phyloP scores from a whole-genome alignment of 192 early-diverging fungal species.

The Coemansia sp. region DNA sequence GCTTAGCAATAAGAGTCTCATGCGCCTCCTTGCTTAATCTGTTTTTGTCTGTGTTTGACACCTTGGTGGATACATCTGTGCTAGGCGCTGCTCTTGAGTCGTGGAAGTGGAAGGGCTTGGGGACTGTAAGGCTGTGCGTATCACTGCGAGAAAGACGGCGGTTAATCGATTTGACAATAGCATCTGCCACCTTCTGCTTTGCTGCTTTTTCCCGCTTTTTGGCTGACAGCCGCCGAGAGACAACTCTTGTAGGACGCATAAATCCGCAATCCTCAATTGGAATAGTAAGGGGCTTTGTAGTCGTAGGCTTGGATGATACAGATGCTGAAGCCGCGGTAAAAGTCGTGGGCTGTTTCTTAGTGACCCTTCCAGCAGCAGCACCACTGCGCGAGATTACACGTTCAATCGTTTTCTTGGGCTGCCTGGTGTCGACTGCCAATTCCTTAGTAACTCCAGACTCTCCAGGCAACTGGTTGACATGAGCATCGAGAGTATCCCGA shows the following conservation, averaged over 20 bases:
- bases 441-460: no score
- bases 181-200: constrained; percentile 24
- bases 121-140: constrained; percentile 21
- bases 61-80: background rate
- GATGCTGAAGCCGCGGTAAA: background rate
- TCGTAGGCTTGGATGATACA: background rate
- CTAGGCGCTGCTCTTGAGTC: no score
- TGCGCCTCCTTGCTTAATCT: constrained; percentile 20
- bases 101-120: constrained; percentile 43
- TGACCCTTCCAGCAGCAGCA: background rate
- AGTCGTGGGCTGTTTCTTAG: background rate
- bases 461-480: no score
- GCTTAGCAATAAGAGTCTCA: constrained; percentile 13
- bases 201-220: constrained; percentile 43
- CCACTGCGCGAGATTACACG: background rate
- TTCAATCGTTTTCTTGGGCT: background rate
- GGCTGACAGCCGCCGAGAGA: constrained; percentile 19
- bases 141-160: constrained; percentile 11
- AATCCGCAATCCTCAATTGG: constrained; percentile 35
- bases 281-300: constrained; percentile 15
- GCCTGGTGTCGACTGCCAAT: no score
- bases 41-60: constrained; percentile 5
- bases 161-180: constrained; percentile 30
- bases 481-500: no score
- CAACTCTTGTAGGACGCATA: constrained; percentile 46